These are phyloP conservation scores for Tetrahymena thermophila DNA, from an alignment of 73 alveolate genomes.

Conservation along the genomic window DNA sequence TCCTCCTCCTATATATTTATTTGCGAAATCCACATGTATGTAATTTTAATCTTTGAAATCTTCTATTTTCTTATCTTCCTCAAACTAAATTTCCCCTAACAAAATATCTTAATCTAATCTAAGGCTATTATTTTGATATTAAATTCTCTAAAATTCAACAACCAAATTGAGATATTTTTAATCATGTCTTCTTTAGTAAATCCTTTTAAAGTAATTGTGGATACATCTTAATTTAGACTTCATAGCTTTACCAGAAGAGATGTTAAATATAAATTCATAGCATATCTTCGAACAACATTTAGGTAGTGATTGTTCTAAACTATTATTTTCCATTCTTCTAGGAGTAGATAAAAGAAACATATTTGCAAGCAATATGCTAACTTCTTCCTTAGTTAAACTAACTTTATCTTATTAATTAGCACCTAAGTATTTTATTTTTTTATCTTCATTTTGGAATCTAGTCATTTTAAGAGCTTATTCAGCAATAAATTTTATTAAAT, in stretches of 20 bases:
- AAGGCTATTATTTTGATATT: background rate
- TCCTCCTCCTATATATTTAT: slow-evolving; percentile 94
- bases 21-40: slow-evolving; percentile 81
- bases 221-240: background rate
- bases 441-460: background rate
- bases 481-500: background rate
- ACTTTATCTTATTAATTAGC: background rate
- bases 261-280: background rate
- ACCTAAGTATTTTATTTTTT: background rate
- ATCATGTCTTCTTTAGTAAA: background rate
- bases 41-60: background rate
- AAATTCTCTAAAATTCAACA: background rate
- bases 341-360: background rate
- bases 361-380: background rate
- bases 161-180: background rate
- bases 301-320: background rate
- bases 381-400: background rate
- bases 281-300: background rate
- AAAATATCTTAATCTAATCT: background rate
- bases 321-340: background rate
- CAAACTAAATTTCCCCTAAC: background rate
- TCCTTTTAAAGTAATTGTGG: background rate
- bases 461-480: background rate
- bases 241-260: background rate
- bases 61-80: background rate